phyloP scores from a whole-genome alignment of 2,329 filamentous ascomycete species.

The Endothia cerciana region DNA sequence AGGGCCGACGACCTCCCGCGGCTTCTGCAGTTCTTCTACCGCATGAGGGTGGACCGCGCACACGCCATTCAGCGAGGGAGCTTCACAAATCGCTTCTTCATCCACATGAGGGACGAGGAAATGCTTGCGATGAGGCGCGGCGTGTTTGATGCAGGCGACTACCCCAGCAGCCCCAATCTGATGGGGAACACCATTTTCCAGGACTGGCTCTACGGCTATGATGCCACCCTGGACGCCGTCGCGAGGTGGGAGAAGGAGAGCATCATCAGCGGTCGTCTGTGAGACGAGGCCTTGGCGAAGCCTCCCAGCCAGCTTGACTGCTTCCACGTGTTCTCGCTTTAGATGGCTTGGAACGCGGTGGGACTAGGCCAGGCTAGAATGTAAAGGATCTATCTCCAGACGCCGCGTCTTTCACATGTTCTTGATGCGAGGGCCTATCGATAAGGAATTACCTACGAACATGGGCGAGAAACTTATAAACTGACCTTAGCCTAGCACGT shows the following conservation, averaged over 20 bases:
- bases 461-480: no score
- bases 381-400: no score
- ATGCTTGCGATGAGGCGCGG: slow-evolving; percentile 19
- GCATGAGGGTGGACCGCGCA: slow-evolving; percentile 20
- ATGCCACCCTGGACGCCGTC: slow-evolving; percentile 18
- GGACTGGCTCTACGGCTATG: slow-evolving; percentile 27
- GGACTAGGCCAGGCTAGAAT: no score
- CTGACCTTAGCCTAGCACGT: no score
- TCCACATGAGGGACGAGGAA: slow-evolving; percentile 28
- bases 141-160: slow-evolving; percentile 23
- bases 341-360: no score
- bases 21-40: slow-evolving; percentile 25
- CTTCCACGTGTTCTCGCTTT: no score
- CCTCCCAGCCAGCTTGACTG: no score
- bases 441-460: no score
- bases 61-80: slow-evolving; percentile 26
- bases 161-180: slow-evolving; percentile 27
- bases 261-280: neutral
- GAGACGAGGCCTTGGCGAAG: neutral
- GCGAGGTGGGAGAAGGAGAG: slow-evolving; percentile 17
- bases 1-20: slow-evolving; percentile 4
- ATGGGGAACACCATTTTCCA: slow-evolving; percentile 28
- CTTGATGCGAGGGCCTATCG: no score
- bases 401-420: no score
- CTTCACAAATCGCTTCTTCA: slow-evolving; percentile 27